These are phyloP conservation scores for Solanum medicagineum DNA, from an alignment of 257 asterid species.

Conservation along the genomic window DNA sequence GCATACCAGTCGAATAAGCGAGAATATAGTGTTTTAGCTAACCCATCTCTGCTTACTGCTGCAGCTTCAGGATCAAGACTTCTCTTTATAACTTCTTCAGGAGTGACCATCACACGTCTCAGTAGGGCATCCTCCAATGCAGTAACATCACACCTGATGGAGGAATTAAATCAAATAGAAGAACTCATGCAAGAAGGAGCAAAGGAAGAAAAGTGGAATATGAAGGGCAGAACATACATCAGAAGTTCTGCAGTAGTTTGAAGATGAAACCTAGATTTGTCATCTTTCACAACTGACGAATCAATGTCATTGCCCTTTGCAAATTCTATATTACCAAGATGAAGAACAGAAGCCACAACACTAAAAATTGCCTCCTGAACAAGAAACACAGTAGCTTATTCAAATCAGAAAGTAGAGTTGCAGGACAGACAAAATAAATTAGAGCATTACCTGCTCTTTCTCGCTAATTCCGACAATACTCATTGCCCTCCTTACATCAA, in stretches of 20 bases:
- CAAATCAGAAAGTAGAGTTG: not conserved
- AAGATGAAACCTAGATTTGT: conserved; percentile 81
- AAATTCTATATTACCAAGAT: conserved; percentile 82
- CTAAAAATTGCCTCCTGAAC: conserved; percentile 92
- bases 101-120: conserved; percentile 97
- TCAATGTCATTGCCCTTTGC: conserved; percentile 68
- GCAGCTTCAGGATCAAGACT: conserved; percentile 96
- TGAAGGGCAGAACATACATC: conserved; percentile 37
- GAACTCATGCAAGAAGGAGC: not conserved
- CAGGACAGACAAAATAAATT: not conserved
- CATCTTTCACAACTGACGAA: conserved; percentile 84
- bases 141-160: conserved; percentile 59
- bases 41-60: conserved; percentile 75
- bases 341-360: conserved; percentile 93
- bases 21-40: conserved; percentile 83
- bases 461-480: conserved; percentile 91
- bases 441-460: conserved; percentile 63
- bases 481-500: conserved; percentile 99
- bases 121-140: conserved; percentile 79
- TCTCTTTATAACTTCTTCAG: conserved; percentile 97
- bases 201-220: not conserved
- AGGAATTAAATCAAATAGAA: conserved; percentile 4
- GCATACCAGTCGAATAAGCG: conserved; percentile 88
- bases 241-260: conserved; percentile 84
- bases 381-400: conserved; percentile 3